Evolutionary conservation across 768 basidiomycete genomes (phyloP), one percentile per base, ranked within the genome.

Genomic region (Panaeolus papilionaceus): DNA sequence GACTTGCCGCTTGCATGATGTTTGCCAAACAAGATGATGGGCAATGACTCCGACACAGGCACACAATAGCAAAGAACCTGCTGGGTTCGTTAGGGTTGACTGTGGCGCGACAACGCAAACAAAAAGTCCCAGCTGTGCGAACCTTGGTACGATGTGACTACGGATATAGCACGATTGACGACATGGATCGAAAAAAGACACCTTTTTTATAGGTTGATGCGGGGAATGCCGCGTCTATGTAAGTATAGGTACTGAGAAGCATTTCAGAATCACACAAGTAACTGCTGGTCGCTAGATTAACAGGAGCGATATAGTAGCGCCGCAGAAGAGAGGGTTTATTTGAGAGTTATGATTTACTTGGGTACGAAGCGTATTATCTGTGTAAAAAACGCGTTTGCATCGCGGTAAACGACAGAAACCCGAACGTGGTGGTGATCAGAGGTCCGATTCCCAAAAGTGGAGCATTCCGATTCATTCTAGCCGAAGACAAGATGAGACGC

Each of bases 111-210:
- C 33, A 58, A 33, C 5, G 3, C 12, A 16, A 58, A 58, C 54
- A 58, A 58, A 58, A 51, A 58, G 26, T 37, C 54, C 33, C 54
- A 58, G 33, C 54, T 26, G 33, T 58, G 54, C 54, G 54, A 58
- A 58, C 12, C 54, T 16, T 51, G 20, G 26, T 11, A 33, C 26
- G 16, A 16, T n/a, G 0, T 14, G 9, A 5, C 28, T 58, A 58
- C 54, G 28, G 18, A 51, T 51, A 51, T 51, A 20, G 54, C 16
- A 28, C 16, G 47, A 49, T 11, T 49, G 20, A 49, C 47, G 11
- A 49, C 23, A 20, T 23, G 47, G 20, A 49, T 23, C 23, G 44
- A 49, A 26, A 49, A 49, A 49, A 26, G 47, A 26, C 12, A 8
- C 16, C 7, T 9, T 20, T 49, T 4, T 23, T 49, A 23, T 1